These are phyloP conservation scores for Trichoderma breve DNA, from an alignment of 2,329 filamentous ascomycete genomes.

Conservation along the genomic window DNA sequence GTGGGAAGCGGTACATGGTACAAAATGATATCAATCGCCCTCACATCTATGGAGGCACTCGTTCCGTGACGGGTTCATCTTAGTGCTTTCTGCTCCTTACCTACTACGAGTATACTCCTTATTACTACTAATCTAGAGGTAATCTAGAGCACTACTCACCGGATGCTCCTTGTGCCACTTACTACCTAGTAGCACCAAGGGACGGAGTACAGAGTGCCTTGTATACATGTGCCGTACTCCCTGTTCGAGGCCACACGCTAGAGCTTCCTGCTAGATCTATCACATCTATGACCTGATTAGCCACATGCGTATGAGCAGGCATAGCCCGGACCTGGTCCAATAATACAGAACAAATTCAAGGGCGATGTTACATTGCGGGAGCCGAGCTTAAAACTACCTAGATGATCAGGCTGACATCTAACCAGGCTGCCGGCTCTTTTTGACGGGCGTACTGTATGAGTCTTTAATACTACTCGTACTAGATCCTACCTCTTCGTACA, in stretches of 20 bases:
- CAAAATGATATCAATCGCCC: background rate
- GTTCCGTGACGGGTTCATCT: background rate
- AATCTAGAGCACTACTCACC: background rate
- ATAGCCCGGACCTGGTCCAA: background rate
- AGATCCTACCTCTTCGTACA: background rate
- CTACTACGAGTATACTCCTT: background rate
- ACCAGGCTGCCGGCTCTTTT: conserved; percentile 12
- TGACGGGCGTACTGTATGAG: conserved; percentile 1
- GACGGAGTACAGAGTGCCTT: background rate
- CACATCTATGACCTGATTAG: conserved; percentile 19
- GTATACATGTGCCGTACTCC: background rate
- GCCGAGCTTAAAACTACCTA: conserved; percentile 3
- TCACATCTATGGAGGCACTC: background rate
- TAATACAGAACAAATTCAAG: background rate
- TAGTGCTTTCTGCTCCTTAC: background rate
- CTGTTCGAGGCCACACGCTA: conserved; percentile 6
- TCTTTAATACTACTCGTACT: background rate
- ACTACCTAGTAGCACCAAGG: background rate
- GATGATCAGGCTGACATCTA: conserved; percentile 18
- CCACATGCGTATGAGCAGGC: conserved; percentile 6
- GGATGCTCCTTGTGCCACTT: background rate
- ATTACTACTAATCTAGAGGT: background rate
- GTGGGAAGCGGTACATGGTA: background rate
- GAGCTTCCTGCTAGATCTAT: conserved; percentile 19
- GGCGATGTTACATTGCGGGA: conserved; percentile 18